Evolutionary conservation across 768 basidiomycete genomes (phyloP).

Genomic region (Tricholoma terreum): DNA sequence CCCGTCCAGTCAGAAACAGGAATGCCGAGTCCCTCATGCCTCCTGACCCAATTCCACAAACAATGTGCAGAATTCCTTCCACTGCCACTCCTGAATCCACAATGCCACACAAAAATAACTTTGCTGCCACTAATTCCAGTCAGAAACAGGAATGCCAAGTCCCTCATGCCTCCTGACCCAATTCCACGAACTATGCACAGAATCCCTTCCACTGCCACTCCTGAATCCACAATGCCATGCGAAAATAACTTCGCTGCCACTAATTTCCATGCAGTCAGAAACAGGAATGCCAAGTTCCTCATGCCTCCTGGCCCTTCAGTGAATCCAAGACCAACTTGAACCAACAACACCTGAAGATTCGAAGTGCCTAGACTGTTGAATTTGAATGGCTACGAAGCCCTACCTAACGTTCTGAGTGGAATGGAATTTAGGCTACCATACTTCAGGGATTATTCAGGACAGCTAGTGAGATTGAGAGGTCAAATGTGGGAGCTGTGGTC

Average conservation of each 20-base stretch:
- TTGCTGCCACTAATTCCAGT: background rate
- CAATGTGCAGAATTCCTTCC: conserved; percentile 10
- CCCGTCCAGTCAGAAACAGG: no score
- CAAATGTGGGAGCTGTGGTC: background rate
- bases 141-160: background rate
- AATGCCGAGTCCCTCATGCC: no score
- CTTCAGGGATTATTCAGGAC: background rate
- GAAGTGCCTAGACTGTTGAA: background rate
- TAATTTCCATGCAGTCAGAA: background rate
- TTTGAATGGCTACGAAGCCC: background rate
- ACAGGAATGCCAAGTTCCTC: background rate
- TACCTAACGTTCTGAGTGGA: background rate
- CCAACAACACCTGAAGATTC: background rate
- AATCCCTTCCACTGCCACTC: conserved; percentile 19
- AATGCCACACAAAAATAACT: background rate
- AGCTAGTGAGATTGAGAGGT: background rate
- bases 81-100: conserved; percentile 18
- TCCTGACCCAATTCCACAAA: no score
- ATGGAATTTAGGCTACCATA: background rate
- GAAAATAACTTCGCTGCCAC: no score
- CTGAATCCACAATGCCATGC: conserved; percentile 8
- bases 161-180: no score
- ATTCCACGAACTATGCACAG: conserved; percentile 20
- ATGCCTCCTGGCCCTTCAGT: no score
- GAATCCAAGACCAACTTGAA: background rate